phyloP scores from a whole-genome alignment of 1,284 basidiomycete species.

The Fistulinella cinereoalba region DNA sequence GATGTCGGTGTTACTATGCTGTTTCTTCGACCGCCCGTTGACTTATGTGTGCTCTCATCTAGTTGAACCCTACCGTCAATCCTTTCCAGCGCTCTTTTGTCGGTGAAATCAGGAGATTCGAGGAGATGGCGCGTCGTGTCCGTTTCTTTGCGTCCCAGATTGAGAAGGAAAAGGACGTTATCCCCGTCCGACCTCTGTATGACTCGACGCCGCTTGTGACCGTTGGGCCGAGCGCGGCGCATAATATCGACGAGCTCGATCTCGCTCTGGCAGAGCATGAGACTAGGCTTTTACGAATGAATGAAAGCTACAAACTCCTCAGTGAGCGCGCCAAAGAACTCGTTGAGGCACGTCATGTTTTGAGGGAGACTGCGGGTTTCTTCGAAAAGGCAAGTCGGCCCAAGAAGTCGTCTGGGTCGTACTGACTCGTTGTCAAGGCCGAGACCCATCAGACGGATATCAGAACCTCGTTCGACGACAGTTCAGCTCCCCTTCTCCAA shows the following conservation, averaged over 20 bases:
- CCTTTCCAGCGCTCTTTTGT: constrained; percentile 99
- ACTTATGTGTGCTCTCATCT: constrained; percentile 17
- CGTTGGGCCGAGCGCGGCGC: constrained; percentile 86
- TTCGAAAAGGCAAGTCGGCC: constrained; percentile 75
- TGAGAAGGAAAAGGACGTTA: constrained; percentile 76
- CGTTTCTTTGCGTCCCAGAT: constrained; percentile 91
- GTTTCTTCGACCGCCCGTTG: constrained; percentile 1
- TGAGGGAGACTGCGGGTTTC: constrained; percentile 95
- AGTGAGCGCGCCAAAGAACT: constrained; percentile 87
- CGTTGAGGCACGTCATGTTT: constrained; percentile 89
- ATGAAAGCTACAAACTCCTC: constrained; percentile 87
- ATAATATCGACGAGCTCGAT: constrained; percentile 92
- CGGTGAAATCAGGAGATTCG: constrained; percentile 89
- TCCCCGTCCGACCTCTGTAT: constrained; percentile 79
- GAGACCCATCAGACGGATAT: constrained; percentile 79
- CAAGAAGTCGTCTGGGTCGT: not conserved
- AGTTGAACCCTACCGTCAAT: constrained; percentile 94
- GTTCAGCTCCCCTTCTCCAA: constrained; percentile 86
- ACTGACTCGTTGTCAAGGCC: constrained; percentile 49
- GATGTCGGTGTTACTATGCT: constrained; percentile 59
- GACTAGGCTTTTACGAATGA: constrained; percentile 86
- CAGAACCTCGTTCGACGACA: constrained; percentile 90
- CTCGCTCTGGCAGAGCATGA: constrained; percentile 89
- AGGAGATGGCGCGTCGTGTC: constrained; percentile 94
- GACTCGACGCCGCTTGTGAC: constrained; percentile 83